Conservation (phyloP, 1,284 basidiomycete genomes). For the Moniliophthora roreri region DNA sequence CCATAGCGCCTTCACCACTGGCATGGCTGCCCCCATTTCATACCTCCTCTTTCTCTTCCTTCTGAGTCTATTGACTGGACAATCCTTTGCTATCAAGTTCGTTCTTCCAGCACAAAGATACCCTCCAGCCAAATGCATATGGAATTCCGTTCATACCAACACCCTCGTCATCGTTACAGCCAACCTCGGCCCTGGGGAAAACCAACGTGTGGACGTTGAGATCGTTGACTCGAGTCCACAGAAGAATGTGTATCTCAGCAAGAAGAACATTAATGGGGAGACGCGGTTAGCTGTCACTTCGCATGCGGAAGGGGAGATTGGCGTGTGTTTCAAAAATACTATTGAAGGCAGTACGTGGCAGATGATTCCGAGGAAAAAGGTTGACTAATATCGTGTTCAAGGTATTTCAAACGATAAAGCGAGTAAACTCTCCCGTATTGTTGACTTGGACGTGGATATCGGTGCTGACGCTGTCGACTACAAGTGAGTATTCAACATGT, state of each 20-base stretch:
- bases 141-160: conserved; percentile 88
- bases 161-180: conserved; percentile 94
- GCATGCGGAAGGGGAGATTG: conserved; percentile 91
- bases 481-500: conserved; percentile 61
- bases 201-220: conserved; percentile 89
- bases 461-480: conserved; percentile 99
- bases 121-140: conserved; percentile 83
- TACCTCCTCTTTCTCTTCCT: conserved; percentile 23
- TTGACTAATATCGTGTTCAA: conserved; percentile 28
- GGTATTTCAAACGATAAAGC: conserved; percentile 41
- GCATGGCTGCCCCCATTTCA: conserved; percentile 4
- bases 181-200: conserved; percentile 73
- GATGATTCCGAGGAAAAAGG: neutral
- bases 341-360: conserved; percentile 63
- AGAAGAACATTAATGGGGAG: conserved; percentile 87
- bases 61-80: conserved; percentile 35
- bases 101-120: conserved; percentile 65
- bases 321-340: conserved; percentile 90
- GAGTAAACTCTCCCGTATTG: conserved; percentile 55
- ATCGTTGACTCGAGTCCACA: conserved; percentile 89
- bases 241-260: conserved; percentile 90
- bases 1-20: neutral
- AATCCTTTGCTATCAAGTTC: conserved; percentile 79
- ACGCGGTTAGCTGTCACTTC: conserved; percentile 93
- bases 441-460: conserved; percentile 97